Conservation (phyloP, 2,329 filamentous ascomycete species). For the Graphilbum sp. region DNA sequence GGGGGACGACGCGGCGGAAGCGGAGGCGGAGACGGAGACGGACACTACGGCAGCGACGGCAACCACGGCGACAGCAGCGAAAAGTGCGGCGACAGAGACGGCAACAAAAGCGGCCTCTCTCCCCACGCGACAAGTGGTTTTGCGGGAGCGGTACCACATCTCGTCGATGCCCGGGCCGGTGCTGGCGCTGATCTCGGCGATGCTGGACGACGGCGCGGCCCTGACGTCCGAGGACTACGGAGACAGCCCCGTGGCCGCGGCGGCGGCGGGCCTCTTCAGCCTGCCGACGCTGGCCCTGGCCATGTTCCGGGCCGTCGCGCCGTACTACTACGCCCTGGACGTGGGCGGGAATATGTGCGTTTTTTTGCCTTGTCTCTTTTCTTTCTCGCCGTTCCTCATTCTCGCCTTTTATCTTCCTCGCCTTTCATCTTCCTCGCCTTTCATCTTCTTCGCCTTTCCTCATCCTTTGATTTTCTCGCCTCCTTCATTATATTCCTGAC, state of each 20-base stretch:
- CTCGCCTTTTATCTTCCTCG: too few relatives aligned
- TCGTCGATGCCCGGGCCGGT: constrained; percentile 76
- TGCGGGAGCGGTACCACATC: constrained; percentile 76
- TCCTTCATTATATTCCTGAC: too few relatives aligned
- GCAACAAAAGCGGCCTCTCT: not conserved
- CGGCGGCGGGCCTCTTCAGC: constrained; percentile 52
- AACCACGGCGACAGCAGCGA: constrained; percentile 9
- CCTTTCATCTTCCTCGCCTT: too few relatives aligned
- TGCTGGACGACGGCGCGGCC: constrained; percentile 43
- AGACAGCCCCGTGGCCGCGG: constrained; percentile 44
- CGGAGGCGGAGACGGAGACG: constrained; percentile 23
- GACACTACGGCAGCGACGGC: constrained; percentile 22
- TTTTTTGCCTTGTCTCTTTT: not conserved
- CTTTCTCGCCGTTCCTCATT: too few relatives aligned
- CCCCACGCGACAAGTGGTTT: constrained; percentile 47
- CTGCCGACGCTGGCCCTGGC: constrained; percentile 58
- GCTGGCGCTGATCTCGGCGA: constrained; percentile 43
- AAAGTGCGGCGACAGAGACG: constrained; percentile 2
- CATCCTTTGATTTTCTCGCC: too few relatives aligned
- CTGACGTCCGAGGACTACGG: constrained; percentile 34
- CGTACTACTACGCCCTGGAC: constrained; percentile 52
- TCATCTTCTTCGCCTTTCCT: too few relatives aligned
- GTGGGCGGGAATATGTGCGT: constrained; percentile 47
- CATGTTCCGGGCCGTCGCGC: constrained; percentile 64
- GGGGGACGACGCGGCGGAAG: constrained; percentile 31